Evolutionary conservation across 257 asterid species (phyloP), one percentile per base, ranked within the genome.

Genomic region (Solanum appendiculatum): DNA sequence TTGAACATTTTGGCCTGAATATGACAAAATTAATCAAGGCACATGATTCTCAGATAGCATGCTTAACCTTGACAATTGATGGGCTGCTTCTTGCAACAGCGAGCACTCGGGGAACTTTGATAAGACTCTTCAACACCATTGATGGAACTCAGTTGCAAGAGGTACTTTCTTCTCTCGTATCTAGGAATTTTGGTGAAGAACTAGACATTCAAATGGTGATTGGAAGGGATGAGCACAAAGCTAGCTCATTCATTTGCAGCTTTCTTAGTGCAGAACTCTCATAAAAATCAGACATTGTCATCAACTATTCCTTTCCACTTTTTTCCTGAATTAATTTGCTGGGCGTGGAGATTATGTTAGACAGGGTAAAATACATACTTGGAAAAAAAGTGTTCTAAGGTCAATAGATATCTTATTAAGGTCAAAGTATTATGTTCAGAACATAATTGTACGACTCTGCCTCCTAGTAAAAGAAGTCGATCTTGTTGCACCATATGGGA

Each of bases 21-120:
- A 88, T 93, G 93, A 95, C 97, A 29, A 96, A 93, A 37, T 78
- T 95, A 66, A 94, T 96, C 90, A 91, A 87, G 85, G 98, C 98
- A 86, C 99, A 96, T 86, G 98, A 96, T 91, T 93, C 99, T 74
- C 95, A 89, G 92, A 89, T 96, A 86, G 90, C 98, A 58, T 96
- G 98, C 92, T 33, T 96, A 90, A 94, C 95, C 81, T 90, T 96
- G 92, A 95, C 99, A 14, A 89, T 92, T 92, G 99, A 96, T 81
- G 98, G 99, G 88, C 95, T 95, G 86, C 98, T 96, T 89, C 99
- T 96, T 86, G 99, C 98, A 39, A 96, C 99, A 82, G 98, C 99
- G 68, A 94, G 98, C 88, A 86, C 92, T 82, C 93, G 95, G 89
- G 99, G 99, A 88, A 96, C 99, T 82, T 88, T 96, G 90, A 93